phyloP scores from a whole-genome alignment of 2,329 filamentous ascomycete species.

The Aspergillus pseudonomiae region DNA sequence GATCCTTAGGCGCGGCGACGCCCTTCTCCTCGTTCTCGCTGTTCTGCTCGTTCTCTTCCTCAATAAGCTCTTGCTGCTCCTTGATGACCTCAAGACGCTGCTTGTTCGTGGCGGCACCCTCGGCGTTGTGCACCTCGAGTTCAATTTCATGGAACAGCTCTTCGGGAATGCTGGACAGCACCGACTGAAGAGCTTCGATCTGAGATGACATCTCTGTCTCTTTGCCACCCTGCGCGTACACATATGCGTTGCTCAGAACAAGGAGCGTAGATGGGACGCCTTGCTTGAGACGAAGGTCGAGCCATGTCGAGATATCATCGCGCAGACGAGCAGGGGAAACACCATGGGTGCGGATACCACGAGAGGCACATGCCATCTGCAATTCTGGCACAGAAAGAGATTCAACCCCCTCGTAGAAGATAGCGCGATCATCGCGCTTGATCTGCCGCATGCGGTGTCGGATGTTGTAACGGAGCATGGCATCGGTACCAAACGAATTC shows the following conservation, averaged over 20 bases:
- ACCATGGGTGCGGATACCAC: conserved; percentile 89
- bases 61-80: conserved; percentile 97
- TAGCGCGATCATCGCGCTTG: conserved; percentile 95
- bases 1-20: conserved; percentile 76
- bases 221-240: conserved; percentile 78
- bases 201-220: conserved; percentile 82
- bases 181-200: conserved; percentile 89
- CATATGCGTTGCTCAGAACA: conserved; percentile 95
- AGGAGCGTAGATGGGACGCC: conserved; percentile 95
- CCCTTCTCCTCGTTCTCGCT: conserved; percentile 76
- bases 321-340: conserved; percentile 86
- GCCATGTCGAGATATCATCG: conserved; percentile 89
- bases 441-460: conserved; percentile 98
- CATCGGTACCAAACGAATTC: conserved; percentile 94
- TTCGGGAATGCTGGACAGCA: conserved; percentile 92
- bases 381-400: conserved; percentile 91
- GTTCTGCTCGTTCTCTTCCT: conserved; percentile 94
- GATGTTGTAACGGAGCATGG: conserved; percentile 95
- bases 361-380: conserved; percentile 86
- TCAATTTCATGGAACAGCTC: conserved; percentile 99
- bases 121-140: conserved; percentile 93
- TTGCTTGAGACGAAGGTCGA: conserved; percentile 89
- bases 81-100: conserved; percentile 96
- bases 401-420: conserved; percentile 90
- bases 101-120: conserved; percentile 97